Evolutionary conservation across 352 stramenopile species (phyloP), one percentile per base, ranked within the genome.

Genomic region (Halophytophthora polymorphica): DNA sequence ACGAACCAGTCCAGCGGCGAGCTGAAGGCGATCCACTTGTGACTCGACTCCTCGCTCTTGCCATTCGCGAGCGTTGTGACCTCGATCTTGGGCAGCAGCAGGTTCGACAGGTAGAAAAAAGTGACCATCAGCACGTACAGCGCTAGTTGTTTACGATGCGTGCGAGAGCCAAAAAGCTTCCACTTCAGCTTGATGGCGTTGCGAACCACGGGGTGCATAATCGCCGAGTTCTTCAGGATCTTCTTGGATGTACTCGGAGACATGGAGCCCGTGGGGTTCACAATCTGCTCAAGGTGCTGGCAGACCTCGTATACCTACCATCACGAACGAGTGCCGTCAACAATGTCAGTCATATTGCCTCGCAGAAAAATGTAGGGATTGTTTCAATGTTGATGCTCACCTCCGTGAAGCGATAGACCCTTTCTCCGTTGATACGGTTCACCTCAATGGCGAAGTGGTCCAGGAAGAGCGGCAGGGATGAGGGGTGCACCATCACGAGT

Each of bases 181-280:
- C 73, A 84, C 51, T 81, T 81, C 18, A 79, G 56, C 28, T 69
- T 58, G 19, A 84, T 71, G 6, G 70, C 73, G 41, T 84, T 81
- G 1, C 67, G 64, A 35, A 84, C 57, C 15, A 76, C 69, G 41
- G 73, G 70, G 40, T 84, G 73, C 0, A 64, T 73, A 19, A 84
- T 64, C 28, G 62, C 60, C 3, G 63, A 70, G 28, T 68, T 63
- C 17, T 67, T 57, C 39, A 66, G 64, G 15, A 50, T 58, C 56
- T 73, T 72, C 25, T 68, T 69, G 1, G 53, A 68, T 25, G 53
- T 62, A 37, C 63, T 64, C 0, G 53, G 65, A 6, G 61, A 61
- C 6, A 68, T 42, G 6, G 58, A 64, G 15, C 55, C 64, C 15
- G 53, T 53, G 5, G 56, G 56, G 19, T 74, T 69, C 33, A 71